Conservation (phyloP, 805 yeast species). For the Ogataea siamensis region DNA sequence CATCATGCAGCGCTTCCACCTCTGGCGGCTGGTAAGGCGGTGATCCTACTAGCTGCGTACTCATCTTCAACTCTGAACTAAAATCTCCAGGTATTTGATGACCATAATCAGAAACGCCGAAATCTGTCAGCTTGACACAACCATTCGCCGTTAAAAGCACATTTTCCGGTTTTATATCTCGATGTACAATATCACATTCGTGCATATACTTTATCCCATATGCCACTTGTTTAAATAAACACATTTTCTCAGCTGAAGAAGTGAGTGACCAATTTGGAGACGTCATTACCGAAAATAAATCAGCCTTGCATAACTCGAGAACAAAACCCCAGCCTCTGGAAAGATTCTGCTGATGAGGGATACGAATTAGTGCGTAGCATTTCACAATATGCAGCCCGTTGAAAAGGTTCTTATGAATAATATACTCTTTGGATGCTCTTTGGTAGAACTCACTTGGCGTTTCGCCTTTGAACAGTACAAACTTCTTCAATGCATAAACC, state of each 20-base stretch:
- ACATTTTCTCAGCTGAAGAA: constrained; percentile 53
- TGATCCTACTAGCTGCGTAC: constrained; percentile 67
- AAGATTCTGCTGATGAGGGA: constrained; percentile 53
- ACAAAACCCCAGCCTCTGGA: constrained; percentile 82
- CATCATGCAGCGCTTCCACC: constrained; percentile 53
- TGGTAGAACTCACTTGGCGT: constrained; percentile 68
- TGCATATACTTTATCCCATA: constrained; percentile 71
- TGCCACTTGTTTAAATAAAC: constrained; percentile 72
- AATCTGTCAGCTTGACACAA: constrained; percentile 80
- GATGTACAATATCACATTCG: constrained; percentile 76
- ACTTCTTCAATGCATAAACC: constrained; percentile 69
- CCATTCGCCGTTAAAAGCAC: constrained; percentile 61
- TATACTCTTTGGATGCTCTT: constrained; percentile 67
- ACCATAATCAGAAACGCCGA: constrained; percentile 82
- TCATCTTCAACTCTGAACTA: constrained; percentile 38
- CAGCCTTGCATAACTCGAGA: constrained; percentile 59
- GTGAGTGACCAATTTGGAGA: constrained; percentile 60
- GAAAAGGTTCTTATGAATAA: constrained; percentile 57
- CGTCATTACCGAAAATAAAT: constrained; percentile 57
- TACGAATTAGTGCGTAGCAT: constrained; percentile 53
- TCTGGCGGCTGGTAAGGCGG: constrained; percentile 87
- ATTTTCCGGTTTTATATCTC: constrained; percentile 95
- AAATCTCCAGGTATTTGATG: constrained; percentile 39
- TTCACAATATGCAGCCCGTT: constrained; percentile 62
- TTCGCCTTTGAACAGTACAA: constrained; percentile 61